These are phyloP conservation scores for Colletotrichum camelliae DNA, from an alignment of 2,329 filamentous ascomycete species.

Conservation along the genomic window DNA sequence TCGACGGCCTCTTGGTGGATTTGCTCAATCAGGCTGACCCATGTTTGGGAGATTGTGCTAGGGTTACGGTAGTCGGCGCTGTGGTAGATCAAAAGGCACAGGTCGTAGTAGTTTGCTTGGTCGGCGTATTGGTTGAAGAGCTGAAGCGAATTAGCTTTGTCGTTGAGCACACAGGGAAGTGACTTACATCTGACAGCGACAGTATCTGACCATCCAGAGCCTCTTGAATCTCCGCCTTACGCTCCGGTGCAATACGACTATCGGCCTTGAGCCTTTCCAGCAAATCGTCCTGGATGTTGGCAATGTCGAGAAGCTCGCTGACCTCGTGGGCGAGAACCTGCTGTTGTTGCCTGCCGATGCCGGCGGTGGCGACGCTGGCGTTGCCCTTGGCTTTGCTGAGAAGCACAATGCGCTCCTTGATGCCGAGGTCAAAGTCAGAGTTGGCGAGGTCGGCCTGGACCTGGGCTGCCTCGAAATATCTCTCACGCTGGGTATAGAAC, in stretches of 20 bases:
- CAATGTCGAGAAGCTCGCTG: constrained; percentile 85
- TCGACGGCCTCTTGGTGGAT: constrained; percentile 64
- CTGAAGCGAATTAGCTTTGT: constrained; percentile 45
- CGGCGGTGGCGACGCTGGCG: constrained; percentile 80
- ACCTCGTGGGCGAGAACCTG: constrained; percentile 87
- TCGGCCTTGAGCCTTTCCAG: constrained; percentile 80
- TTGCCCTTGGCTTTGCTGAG: constrained; percentile 92
- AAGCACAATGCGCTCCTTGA: constrained; percentile 87
- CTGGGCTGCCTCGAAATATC: constrained; percentile 85
- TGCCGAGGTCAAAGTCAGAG: constrained; percentile 78
- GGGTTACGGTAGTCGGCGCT: constrained; percentile 89
- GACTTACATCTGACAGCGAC: constrained; percentile 75
- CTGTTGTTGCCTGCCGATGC: constrained; percentile 79
- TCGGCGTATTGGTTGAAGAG: constrained; percentile 95
- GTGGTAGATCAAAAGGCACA: constrained; percentile 92
- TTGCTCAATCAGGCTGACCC: constrained; percentile 80
- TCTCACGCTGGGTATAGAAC: constrained; percentile 85
- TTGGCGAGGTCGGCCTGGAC: constrained; percentile 86
- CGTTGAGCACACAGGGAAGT: background rate
- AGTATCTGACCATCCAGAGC: constrained; percentile 81
- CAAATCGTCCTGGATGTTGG: constrained; percentile 93
- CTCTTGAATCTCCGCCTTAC: constrained; percentile 67
- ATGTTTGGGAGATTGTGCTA: constrained; percentile 82
- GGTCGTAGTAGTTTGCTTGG: constrained; percentile 89
- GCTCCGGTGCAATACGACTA: constrained; percentile 67